Evolutionary conservation across 1,284 basidiomycete genomes (phyloP).

Genomic region (Anthracocystis walkeri): DNA sequence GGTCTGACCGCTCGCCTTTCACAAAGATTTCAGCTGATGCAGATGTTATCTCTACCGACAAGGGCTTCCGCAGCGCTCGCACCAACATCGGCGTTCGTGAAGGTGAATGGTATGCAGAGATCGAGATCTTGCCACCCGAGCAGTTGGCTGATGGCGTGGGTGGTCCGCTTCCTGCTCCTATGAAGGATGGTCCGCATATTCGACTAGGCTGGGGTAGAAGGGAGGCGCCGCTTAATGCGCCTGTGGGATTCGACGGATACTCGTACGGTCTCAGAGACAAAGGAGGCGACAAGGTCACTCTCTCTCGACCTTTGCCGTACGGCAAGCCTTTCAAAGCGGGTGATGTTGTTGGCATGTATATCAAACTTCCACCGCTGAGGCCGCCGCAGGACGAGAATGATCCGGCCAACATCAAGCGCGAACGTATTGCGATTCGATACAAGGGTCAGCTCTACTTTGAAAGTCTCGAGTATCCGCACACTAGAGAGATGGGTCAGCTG

Average conservation of each 20-base stretch:
- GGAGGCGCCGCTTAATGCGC: slow-evolving; percentile 90
- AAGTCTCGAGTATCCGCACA: slow-evolving; percentile 86
- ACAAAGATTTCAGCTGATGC: slow-evolving; percentile 86
- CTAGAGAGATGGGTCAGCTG: slow-evolving; percentile 88
- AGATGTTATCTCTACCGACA: slow-evolving; percentile 80
- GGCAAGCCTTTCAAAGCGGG: slow-evolving; percentile 78
- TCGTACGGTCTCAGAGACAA: slow-evolving; percentile 92
- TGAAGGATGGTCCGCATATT: slow-evolving; percentile 79
- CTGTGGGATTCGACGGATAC: slow-evolving; percentile 92
- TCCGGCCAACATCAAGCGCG: slow-evolving; percentile 59
- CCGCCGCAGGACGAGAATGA: slow-evolving; percentile 38
- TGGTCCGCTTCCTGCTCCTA: slow-evolving; percentile 37
- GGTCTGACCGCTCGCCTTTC: slow-evolving; percentile 77
- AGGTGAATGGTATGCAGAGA: slow-evolving; percentile 95
- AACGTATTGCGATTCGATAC: slow-evolving; percentile 81
- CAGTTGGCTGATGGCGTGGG: slow-evolving; percentile 70
- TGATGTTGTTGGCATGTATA: slow-evolving; percentile 92
- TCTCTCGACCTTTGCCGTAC: slow-evolving; percentile 84
- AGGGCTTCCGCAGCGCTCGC: slow-evolving; percentile 89
- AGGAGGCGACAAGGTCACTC: slow-evolving; percentile 87
- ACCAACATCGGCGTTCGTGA: slow-evolving; percentile 89
- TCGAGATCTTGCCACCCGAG: slow-evolving; percentile 78
- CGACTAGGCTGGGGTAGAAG: slow-evolving; percentile 90
- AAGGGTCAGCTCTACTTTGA: slow-evolving; percentile 98
- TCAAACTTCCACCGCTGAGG: slow-evolving; percentile 78